Evolutionary conservation across 129 eudicot genomes (phyloP), one percentile per base, ranked within the genome.

Genomic region (Flaveria linearis): DNA sequence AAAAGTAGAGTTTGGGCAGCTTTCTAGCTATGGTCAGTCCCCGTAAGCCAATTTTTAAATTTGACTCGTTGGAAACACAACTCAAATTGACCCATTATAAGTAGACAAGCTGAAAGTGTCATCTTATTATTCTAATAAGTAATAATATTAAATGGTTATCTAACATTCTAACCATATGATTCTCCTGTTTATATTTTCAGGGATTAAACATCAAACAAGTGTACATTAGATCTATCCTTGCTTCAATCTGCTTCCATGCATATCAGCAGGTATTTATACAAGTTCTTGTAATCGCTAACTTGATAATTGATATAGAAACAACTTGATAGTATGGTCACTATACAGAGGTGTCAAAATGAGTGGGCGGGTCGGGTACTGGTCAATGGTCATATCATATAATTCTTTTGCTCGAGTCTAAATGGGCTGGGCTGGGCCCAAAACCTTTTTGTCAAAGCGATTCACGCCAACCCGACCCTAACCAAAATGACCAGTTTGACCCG

Each of bases 171-270:
- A 36, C 41, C 41, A 36, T 36, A 36, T 36, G 41, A 53, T 55
- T 55, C 10, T 42, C 46, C n/a, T 75, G n/a, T 66, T 22, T 47
- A 45, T 30, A 61, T 43, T 85, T 73, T 45, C 87, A 95, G 99
- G 96, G 97, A 18, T 53, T 95, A 73, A 87, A 91, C 84, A 86
- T 91, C 64, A 79, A 80, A 39, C 87, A 95, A 71, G 71, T 95
- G 30, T 95, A 89, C 82, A 83, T 80, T n/a, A 82, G 90, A 79
- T 83, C 99, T 57, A 78, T 95, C 20, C 60, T 95, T 43, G 99
- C 99, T 71, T 93, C 97, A 68, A 90, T 95, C 60, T 95, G 96
- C 88, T 95, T 86, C 85, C 99, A 95, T 68, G 96, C 97, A 71
- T 95, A 95, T 82, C 99, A 95, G 90, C 97, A 95, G 94, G 99